phyloP scores from a whole-genome alignment of 371 early-diverging fungal genomes.

The Ordospora pajunii region DNA sequence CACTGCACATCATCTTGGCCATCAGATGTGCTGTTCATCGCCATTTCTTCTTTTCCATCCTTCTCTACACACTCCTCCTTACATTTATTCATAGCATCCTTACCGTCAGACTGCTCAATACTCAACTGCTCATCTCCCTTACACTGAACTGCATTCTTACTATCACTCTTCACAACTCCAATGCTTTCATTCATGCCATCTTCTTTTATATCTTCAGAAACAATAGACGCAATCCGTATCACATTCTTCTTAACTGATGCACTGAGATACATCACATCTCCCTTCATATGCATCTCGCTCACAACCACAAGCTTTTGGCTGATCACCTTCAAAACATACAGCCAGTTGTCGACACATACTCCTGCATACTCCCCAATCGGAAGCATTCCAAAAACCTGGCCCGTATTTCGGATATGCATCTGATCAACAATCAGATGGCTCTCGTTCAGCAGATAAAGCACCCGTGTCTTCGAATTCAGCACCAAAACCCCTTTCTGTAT shows the following conservation, averaged over 20 bases:
- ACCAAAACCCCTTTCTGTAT: background rate
- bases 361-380: background rate
- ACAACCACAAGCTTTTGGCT: background rate
- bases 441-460: background rate
- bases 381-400: background rate
- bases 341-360: background rate
- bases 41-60: no score
- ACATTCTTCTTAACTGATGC: background rate
- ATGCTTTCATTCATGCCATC: no score
- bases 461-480: background rate
- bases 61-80: no score
- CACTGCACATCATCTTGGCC: no score
- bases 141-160: background rate
- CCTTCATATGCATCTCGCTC: background rate
- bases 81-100: no score
- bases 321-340: background rate
- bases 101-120: no score
- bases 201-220: no score
- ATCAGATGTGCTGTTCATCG: no score
- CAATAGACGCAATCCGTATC: background rate
- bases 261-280: background rate
- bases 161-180: constrained; percentile 13
- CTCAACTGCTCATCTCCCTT: no score
- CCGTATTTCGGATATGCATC: background rate
- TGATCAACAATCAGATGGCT: background rate